Conservation (phyloP, 208 protist genomes). For the Leishmania martiniquensis region DNA sequence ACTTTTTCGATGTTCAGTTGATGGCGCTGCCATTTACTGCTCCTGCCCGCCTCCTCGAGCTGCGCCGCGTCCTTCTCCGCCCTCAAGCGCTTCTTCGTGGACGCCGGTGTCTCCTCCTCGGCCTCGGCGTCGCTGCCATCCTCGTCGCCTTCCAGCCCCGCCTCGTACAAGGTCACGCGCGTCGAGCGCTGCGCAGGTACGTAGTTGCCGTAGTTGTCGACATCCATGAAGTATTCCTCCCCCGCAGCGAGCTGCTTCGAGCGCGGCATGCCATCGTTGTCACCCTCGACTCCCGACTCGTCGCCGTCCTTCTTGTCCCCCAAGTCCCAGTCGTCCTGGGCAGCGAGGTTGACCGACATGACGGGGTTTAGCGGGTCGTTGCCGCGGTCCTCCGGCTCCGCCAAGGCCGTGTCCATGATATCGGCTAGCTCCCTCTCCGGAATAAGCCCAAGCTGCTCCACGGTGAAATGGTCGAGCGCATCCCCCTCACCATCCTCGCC, state of each 20-base stretch:
- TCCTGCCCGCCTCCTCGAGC: conserved; percentile 36
- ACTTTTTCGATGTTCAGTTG: conserved; percentile 88
- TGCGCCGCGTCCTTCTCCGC: conserved; percentile 44
- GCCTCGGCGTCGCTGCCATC: conserved; percentile 39
- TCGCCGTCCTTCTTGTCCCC: conserved; percentile 48
- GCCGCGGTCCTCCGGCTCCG: conserved; percentile 42
- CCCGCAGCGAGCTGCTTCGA: conserved; percentile 77
- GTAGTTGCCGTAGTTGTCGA: conserved; percentile 92
- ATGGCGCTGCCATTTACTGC: conserved; percentile 78
- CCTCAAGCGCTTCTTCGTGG: conserved; percentile 38
- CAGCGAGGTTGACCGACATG: conserved; percentile 74
- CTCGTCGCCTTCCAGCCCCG: conserved; percentile 46
- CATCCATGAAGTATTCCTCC: conserved; percentile 82
- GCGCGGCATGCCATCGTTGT: conserved; percentile 26
- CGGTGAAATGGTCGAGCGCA: conserved; percentile 74
- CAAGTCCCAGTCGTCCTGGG: conserved; percentile 86
- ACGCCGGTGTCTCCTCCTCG: conserved; percentile 41
- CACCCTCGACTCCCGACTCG: conserved; percentile 18
- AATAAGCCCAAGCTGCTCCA: conserved; percentile 71
- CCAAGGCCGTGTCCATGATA: conserved; percentile 63
- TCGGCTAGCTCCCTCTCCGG: conserved; percentile 57
- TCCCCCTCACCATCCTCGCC: conserved; percentile 29
- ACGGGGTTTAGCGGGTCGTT: conserved; percentile 86
- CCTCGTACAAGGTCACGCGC: conserved; percentile 75
- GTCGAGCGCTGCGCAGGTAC: conserved; percentile 66